Base-by-base conservation (phyloP, 306 rosid species). In the cucumber (Cucumis sativus) region DNA sequence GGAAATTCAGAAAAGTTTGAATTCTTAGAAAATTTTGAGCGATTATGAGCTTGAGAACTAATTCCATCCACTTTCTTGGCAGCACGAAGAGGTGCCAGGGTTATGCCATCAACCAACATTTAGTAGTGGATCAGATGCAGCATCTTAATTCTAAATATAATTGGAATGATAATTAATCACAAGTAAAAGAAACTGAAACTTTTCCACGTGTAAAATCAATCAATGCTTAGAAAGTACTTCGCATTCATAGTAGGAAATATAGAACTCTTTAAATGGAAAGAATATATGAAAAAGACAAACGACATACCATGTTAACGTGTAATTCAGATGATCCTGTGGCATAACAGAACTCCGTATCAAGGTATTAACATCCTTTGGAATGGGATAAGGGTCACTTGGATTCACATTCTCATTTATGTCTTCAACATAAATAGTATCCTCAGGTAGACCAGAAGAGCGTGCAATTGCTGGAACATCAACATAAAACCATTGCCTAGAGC, bases 301-400 rank as follows among this genome's bases (percentile, higher is more conserved):
- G 43, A 56, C 88, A 30, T 79, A 95, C 98, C 98, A 95, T 84
- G 98, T 95, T 77, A 95, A 79, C 35, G 88, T 92, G 84, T 95
- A 95, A 85, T 92, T 92, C 60, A 95, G 84, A 75, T 95, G 98
- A 82, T 95, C 98, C 75, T 84, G 88, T 13, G 98, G 98, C 98
- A 90, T 95, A 77, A 90, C 96, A 0, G 98, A 95, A 79, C 89
- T 87, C 79, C 79, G 89, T 77, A 90, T 88, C 92, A 95, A 85
- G 76, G 93, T 63, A 86, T 85, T 87, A 77, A 86, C 87, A 80
- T 95, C 97, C 85, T 90, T 95, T 18, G 97, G 97, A 37, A 95
- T 18, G 14, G 98, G 98, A 69, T 95, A 95, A 39, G 96, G 98
- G 57, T 88, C 87, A 80, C 98, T 86, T 16, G 90, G 97, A 83